Percentiles rank a stretch among this genome's conserved stretches.
phyloP scores from a whole-genome alignment of 768 basidiomycete genomes.

The Leccinum incarnatum region DNA sequence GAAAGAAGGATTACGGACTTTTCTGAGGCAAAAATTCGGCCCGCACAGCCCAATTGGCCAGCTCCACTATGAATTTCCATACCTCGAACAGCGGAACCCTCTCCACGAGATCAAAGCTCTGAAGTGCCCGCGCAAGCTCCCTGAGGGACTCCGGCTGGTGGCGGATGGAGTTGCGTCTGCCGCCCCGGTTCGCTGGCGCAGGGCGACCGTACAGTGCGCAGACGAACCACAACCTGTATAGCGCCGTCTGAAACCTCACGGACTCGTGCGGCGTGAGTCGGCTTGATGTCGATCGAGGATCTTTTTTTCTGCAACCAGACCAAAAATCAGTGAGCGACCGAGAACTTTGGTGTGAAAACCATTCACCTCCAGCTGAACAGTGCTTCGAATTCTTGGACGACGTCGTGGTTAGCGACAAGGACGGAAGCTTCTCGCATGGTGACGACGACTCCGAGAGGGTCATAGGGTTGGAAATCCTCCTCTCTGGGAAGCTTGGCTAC shows the following conservation, averaged over 20 bases:
- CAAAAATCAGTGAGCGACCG: slow-evolving; percentile 1
- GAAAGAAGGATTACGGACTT: background rate
- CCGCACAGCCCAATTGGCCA: background rate
- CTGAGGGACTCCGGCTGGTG: background rate
- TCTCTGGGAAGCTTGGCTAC: slow-evolving; percentile 13
- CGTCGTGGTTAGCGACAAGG: slow-evolving; percentile 17
- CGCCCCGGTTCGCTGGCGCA: background rate
- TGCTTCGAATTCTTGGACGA: slow-evolving; percentile 14
- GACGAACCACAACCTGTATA: background rate
- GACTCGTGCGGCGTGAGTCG: background rate
- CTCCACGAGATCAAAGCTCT: background rate
- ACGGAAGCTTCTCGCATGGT: slow-evolving; percentile 13
- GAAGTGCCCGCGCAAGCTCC: background rate
- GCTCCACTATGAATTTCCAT: slow-evolving; percentile 1
- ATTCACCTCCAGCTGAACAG: slow-evolving; percentile 24
- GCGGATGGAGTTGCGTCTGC: background rate
- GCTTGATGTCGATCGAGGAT: slow-evolving; percentile 20
- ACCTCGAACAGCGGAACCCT: slow-evolving; percentile 1
- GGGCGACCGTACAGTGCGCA: background rate
- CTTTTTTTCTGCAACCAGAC: slow-evolving; percentile 33
- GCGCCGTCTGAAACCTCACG: background rate
- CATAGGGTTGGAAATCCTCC: slow-evolving; percentile 1
- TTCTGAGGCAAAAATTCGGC: background rate
- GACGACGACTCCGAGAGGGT: background rate
- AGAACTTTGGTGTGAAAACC: background rate